Evolutionary conservation across 1,284 basidiomycete genomes (phyloP).

Genomic region (Ceratobasidium sp.): DNA sequence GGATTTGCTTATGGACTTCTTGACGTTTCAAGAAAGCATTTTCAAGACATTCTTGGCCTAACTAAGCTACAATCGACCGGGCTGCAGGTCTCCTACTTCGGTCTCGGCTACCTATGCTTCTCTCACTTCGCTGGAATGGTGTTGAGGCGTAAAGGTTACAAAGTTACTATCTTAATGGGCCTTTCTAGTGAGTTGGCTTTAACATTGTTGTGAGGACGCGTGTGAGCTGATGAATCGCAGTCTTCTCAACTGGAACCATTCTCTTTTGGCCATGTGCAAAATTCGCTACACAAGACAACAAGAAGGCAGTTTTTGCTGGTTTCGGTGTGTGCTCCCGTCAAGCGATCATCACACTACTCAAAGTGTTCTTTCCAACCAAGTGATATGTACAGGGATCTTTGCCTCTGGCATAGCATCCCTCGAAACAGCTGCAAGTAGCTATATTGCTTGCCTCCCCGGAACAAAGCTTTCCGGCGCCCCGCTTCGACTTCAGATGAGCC

Average conservation of each 20-base stretch:
- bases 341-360: neutral
- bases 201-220: neutral
- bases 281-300: conserved; percentile 61
- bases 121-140: conserved; percentile 69
- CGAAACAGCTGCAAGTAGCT: conserved; percentile 83
- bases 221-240: conserved; percentile 24
- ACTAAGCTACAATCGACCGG: conserved; percentile 85
- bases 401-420: conserved; percentile 79
- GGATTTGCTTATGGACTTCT: conserved; percentile 85
- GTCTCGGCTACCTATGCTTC: conserved; percentile 75
- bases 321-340: conserved; percentile 67
- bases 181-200: conserved; percentile 26
- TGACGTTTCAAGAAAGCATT: conserved; percentile 87
- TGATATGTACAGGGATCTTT: conserved; percentile 54
- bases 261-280: conserved; percentile 86
- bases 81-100: conserved; percentile 87
- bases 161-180: conserved; percentile 55
- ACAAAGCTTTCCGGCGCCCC: conserved; percentile 78
- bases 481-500: conserved; percentile 82
- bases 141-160: conserved; percentile 63
- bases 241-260: conserved; percentile 65
- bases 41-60: conserved; percentile 78
- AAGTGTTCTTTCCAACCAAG: conserved; percentile 52
- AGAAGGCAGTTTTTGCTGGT: conserved; percentile 68
- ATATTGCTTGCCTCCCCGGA: conserved; percentile 68